Evolutionary conservation across 1,284 basidiomycete genomes (phyloP), one percentile per base, ranked within the genome.

Genomic region (Cutaneotrichosporon spelunceum): DNA sequence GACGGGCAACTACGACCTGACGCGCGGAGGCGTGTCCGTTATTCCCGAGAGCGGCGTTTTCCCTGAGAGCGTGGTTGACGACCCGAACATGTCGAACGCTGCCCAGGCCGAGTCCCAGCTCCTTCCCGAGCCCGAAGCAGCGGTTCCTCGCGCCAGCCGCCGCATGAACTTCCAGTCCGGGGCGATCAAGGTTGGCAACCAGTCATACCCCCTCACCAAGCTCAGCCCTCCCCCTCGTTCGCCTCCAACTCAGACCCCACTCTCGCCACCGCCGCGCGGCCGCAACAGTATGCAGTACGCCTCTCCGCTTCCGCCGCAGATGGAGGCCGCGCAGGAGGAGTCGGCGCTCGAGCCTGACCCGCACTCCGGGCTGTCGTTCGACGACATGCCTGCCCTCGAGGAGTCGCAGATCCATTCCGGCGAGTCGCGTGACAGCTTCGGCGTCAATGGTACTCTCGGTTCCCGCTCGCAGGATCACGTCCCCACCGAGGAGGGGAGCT

Each of bases 21-120:
- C 47, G 7, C 47, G 24, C 26, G 47, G 47, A 2, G 39, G 19
- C 4, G 23, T 16, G 23, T 47, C 45, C 21, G 45, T 47, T 16
- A 47, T 47, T 11, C 45, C 45, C 3, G 45, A 47, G 45, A 47
- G 45, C 23, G 45, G 45, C 45, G 10, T 47, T 16, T 47, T 47
- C 45, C 45, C 45, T 7, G 39, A 42, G 39, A 42, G 39, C 8
- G 45, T 47, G 11, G 7, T 26, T 11, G 45, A 24, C 10, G 45
- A 26, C 6, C 24, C n/a, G 16, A 33, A 19, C 0, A 33, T 33
- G 23, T 34, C 30, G 14, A 39, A 19, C 11, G 21, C 30, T 0
- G 56, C 56, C 6, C 56, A 57, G 30, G 47, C 34, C 16, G 56
- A 57, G 33, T 57, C 56, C 23, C 45, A 50, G 16, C 33, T 57